Percentiles rank a stretch among this genome's conserved stretches.
These are phyloP conservation scores for Juglanconis juglandina DNA, from an alignment of 2,329 filamentous ascomycete genomes.

Conservation along the genomic window DNA sequence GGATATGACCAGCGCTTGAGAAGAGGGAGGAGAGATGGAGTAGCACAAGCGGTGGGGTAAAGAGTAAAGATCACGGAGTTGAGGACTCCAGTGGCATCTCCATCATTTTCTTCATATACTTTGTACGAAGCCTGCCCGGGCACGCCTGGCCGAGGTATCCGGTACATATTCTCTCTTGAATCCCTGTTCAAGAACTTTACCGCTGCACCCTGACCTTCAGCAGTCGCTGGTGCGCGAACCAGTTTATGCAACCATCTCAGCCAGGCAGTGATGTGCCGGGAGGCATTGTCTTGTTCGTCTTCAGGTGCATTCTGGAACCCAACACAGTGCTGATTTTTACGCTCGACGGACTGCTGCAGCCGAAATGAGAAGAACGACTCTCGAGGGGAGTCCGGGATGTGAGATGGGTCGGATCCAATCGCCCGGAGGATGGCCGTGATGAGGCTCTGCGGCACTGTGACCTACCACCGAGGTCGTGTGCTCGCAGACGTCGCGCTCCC, in stretches of 20 bases:
- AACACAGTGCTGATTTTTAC: neutral
- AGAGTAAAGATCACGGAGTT: neutral
- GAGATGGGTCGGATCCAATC: neutral
- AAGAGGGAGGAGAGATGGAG: too few species aligned
- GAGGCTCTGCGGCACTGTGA: neutral
- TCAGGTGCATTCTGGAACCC: neutral
- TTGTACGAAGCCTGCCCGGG: too few species aligned
- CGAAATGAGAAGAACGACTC: neutral
- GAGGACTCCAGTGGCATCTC: too few species aligned
- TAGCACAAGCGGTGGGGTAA: neutral
- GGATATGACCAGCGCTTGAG: too few species aligned
- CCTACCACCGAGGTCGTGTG: neutral
- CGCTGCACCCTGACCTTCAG: neutral
- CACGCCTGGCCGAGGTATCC: neutral
- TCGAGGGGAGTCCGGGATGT: too few species aligned
- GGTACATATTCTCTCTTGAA: too few species aligned
- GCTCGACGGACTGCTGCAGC: neutral
- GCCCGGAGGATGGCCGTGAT: neutral
- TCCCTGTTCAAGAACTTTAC: neutral
- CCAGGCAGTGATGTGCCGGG: neutral
- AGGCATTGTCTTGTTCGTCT: too few species aligned
- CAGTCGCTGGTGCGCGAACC: neutral
- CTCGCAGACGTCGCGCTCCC: too few species aligned
- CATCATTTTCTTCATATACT: too few species aligned
- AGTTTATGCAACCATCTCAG: neutral